Evolutionary conservation across 176 grass and related monocot genomes (phyloP).

Genomic region (Musa troglodytarum): DNA sequence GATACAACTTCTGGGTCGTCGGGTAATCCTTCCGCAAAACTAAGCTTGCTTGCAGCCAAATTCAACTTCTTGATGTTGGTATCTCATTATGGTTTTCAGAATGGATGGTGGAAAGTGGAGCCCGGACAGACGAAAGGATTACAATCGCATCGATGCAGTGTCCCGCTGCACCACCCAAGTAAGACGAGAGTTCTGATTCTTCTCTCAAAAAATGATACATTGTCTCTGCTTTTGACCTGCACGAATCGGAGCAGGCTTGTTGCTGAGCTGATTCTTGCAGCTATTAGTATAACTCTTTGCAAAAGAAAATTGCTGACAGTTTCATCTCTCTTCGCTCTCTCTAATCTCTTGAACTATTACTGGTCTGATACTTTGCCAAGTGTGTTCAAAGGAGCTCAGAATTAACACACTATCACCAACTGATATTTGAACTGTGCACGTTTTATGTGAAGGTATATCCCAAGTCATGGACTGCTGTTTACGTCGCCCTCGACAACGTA

Average conservation of each 20-base stretch:
- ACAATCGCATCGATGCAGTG: conserved; percentile 81
- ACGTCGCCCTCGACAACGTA: conserved; percentile 59
- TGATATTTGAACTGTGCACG: background rate
- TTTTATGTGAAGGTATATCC: conserved; percentile 45
- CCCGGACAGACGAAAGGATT: conserved; percentile 36
- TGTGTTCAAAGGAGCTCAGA: too few species aligned
- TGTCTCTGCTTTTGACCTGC: too few species aligned
- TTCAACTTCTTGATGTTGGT: background rate
- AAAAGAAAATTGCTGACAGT: too few species aligned
- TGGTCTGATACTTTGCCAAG: too few species aligned
- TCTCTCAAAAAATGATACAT: background rate
- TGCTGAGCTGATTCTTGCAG: too few species aligned
- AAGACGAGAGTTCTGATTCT: background rate
- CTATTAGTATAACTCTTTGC: too few species aligned
- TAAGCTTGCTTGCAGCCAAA: background rate
- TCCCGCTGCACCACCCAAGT: conserved; percentile 67
- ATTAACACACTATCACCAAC: too few species aligned
- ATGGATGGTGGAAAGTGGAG: conserved; percentile 71
- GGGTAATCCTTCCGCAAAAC: conserved; percentile 34
- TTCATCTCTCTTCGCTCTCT: too few species aligned
- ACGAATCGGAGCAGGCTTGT: too few species aligned
- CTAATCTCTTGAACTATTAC: too few species aligned
- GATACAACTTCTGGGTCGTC: conserved; percentile 70
- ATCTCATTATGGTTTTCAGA: conserved; percentile 19
- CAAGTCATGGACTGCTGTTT: conserved; percentile 47